These are phyloP conservation scores for Hypoxylon subgilvum DNA, from an alignment of 495 filamentous ascomycete genomes.

Conservation along the genomic window DNA sequence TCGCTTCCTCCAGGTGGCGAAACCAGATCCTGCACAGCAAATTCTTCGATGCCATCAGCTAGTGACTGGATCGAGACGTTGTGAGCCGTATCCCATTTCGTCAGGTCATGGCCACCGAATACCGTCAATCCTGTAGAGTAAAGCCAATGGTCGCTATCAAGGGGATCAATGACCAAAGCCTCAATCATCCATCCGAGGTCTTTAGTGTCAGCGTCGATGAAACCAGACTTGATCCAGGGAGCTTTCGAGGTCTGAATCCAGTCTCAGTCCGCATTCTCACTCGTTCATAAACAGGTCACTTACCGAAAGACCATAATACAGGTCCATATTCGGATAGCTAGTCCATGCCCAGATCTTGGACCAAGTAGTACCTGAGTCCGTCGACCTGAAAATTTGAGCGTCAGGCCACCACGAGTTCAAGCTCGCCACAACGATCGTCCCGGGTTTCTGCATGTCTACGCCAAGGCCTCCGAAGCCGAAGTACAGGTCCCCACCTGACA, in stretches of 20 bases:
- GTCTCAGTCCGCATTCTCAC: slow-evolving; percentile 14
- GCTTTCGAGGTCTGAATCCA: slow-evolving; percentile 46
- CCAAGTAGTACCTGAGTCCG: slow-evolving; percentile 61
- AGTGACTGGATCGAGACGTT: slow-evolving; percentile 59
- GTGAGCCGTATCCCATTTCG: slow-evolving; percentile 57
- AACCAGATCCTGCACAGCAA: slow-evolving; percentile 58
- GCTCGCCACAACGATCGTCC: slow-evolving; percentile 60
- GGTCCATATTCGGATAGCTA: slow-evolving; percentile 53
- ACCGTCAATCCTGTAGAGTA: slow-evolving; percentile 64
- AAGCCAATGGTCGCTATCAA: slow-evolving; percentile 65
- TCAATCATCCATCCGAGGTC: slow-evolving; percentile 70
- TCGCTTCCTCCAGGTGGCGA: slow-evolving; percentile 60
- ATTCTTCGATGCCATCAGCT: slow-evolving; percentile 66
- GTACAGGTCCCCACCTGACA: slow-evolving; percentile 47
- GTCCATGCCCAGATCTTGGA: slow-evolving; percentile 59
- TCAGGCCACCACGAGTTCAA: slow-evolving; percentile 67
- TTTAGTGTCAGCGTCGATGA: slow-evolving; percentile 53
- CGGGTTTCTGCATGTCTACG: slow-evolving; percentile 60
- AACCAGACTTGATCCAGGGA: slow-evolving; percentile 57
- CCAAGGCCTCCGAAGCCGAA: slow-evolving; percentile 64
- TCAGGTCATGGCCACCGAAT: slow-evolving; percentile 59
- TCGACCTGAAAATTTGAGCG: slow-evolving; percentile 60
- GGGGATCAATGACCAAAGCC: slow-evolving; percentile 63
- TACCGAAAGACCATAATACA: slow-evolving; percentile 52
- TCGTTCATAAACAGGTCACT: slow-evolving; percentile 38